A percentile compares a stretch with the other conserved stretches of the same genome.
Evolutionary conservation across 805 yeast species (phyloP).

Genomic region (Lachancea waltii): DNA sequence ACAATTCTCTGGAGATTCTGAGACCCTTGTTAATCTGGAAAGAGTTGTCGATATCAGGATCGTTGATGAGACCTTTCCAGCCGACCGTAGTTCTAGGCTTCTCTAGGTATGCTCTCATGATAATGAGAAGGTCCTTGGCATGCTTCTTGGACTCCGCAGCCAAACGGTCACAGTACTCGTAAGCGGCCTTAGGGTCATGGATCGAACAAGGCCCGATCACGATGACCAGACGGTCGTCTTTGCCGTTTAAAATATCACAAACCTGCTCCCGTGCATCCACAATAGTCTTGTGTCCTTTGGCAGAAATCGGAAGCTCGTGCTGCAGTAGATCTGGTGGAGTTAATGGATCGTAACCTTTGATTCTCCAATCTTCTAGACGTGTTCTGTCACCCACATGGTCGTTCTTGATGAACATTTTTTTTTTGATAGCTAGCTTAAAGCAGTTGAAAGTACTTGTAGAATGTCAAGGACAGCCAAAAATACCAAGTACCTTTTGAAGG

Average conservation of each 20-base stretch:
- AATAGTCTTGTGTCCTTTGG: constrained; percentile 54
- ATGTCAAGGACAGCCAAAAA: too few species aligned
- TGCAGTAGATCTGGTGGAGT: constrained; percentile 93
- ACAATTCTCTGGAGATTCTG: constrained; percentile 79
- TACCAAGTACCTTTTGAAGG: too few species aligned
- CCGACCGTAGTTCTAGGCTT: constrained; percentile 99
- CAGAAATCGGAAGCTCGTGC: constrained; percentile 70
- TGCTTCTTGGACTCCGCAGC: constrained; percentile 52
- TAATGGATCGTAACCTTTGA: constrained; percentile 86
- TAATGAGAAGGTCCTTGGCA: constrained; percentile 69
- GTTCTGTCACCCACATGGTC: constrained; percentile 78
- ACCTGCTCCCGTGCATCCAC: constrained; percentile 72
- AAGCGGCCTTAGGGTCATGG: constrained; percentile 88
- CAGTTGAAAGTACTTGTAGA: too few species aligned
- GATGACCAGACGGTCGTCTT: constrained; percentile 80
- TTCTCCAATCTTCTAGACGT: constrained; percentile 71
- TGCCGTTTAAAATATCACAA: constrained; percentile 64
- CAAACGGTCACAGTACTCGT: constrained; percentile 75
- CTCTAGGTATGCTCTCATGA: constrained; percentile 97
- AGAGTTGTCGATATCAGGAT: constrained; percentile 90
- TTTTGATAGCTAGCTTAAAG: not conserved
- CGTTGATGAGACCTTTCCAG: constrained; percentile 97
- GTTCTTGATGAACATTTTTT: constrained; percentile 81
- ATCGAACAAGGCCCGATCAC: constrained; percentile 97
- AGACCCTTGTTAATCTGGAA: constrained; percentile 94